Base-by-base conservation (phyloP, 441 rosid genomes). In the Adansonia madagascariensis region DNA sequence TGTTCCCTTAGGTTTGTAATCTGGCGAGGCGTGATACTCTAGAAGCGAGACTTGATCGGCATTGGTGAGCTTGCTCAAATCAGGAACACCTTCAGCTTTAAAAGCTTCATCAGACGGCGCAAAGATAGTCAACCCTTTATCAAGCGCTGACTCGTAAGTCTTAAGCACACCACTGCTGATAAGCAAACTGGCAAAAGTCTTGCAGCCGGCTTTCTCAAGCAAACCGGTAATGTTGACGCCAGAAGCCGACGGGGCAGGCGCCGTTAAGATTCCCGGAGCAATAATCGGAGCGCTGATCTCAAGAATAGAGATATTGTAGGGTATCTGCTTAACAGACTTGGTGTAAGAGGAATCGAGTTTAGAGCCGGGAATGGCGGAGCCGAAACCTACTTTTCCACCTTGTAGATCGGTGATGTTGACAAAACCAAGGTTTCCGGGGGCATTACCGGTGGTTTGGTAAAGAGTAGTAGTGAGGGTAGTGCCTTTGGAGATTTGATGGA, bases 81-180 rank as follows among this genome's bases (percentile, higher is more conserved):
- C 94, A 10, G 96, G 97, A 3, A 91, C 94, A 55, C 88, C 94
- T 1, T 62, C 71, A 3, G 90, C 93, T 82, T 92, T 93, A 65
- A 95, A 95, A 4, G 99, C 97, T 83, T 92, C 97, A 80, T 95
- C 98, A 56, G 83, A 80, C 52, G 99, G 99, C 11, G 99, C 98
- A 65, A 95, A 95, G 17, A 93, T 66, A 4, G 97, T 95, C 84
- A 95, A 84, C 1, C 99, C 97, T 62, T 93, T 91, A 1, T 84
- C 89, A 2, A 83, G n/a, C 12, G 92, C 86, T 3, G 95, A 68
- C 84, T 88, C 85, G 55, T 84, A 95, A 39, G 88, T 89, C 84
- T 93, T 93, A 52, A 93, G 72, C 22, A 93, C 98, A 6, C 98
- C 98, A 47, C 90, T 95, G 0, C 89, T 66, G 4, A 68, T 75